Base-by-base conservation (phyloP, 345 rosid genomes). In the rapeseed (Brassica napus) region DNA sequence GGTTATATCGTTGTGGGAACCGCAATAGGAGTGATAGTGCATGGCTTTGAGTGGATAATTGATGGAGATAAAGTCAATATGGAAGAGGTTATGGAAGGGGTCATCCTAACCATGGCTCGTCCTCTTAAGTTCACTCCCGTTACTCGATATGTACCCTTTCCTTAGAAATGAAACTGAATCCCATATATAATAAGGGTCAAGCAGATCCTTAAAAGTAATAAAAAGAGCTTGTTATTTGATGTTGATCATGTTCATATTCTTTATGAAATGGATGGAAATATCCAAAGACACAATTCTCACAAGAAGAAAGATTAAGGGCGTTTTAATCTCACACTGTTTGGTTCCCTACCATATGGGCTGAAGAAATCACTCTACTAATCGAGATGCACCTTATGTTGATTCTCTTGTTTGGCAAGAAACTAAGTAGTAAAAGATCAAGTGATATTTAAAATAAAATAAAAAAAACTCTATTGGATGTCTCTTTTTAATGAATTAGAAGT, bases 1-100 rank as follows among this genome's bases (percentile, higher is more conserved):
- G 94, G 89, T 74, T 31, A 63, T 47, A 7, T 49, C 0, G 2
- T 74, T 1, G 9, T 74, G 8, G 70, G 63, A 64, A 74, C 63
- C n/a, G 77, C 77, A 14, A n/a, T 74, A 44, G 77, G 77, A 64
- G 1, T 74, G 77, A 87, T 83, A 35, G 84, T 85, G 65, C 70
- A 74, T 16, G n/a, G 77, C 15, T 74, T 74, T 64, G 63, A 74
- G 49, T 74, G 81, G 92, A 62, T 80, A 84, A 34, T 87, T 87
- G 39, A 84, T 68, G 18, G 82, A 87, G 49, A 47, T 23, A 74
- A 49, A 69, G 49, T 91, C 3, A 64, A 49, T 21, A 74, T 74
- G 77, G 70, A 74, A 16, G 70, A 74, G 70, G 32, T 61, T 49
- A 31, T 63, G 1, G 34, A 60, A 24, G 65, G 34, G 15, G 14